phyloP scores from a whole-genome alignment of 352 stramenopile species.

The Chrysophaeum taylorii region DNA sequence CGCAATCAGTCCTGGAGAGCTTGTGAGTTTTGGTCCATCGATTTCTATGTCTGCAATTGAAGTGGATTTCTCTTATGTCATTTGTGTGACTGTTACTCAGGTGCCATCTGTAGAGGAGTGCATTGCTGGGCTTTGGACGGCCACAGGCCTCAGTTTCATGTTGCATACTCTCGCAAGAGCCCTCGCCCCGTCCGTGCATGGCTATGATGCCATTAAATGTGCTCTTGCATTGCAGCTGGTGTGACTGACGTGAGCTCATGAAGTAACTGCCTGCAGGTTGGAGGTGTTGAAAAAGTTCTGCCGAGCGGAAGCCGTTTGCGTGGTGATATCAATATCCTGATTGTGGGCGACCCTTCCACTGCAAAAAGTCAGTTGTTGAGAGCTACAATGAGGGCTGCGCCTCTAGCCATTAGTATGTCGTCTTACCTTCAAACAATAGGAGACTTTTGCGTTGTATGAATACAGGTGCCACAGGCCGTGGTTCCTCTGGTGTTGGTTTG shows the following conservation, averaged over 20 bases:
- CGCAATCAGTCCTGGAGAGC: too few species aligned
- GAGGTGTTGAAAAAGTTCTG: constrained; percentile 87
- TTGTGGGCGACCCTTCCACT: constrained; percentile 95
- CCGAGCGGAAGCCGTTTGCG: constrained; percentile 97
- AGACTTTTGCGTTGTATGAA: too few species aligned
- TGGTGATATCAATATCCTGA: constrained; percentile 96
- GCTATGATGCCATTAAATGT: constrained; percentile 95
- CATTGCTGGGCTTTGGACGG: neutral
- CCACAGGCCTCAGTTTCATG: constrained; percentile 24
- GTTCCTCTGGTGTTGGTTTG: constrained; percentile 86
- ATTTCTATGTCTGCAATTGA: too few species aligned
- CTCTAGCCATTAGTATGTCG: constrained; percentile 55
- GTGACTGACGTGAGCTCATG: constrained; percentile 24
- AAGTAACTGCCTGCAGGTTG: constrained; percentile 47
- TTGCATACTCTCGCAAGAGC: constrained; percentile 80
- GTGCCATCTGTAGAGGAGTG: constrained; percentile 6
- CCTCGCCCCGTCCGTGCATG: constrained; percentile 94
- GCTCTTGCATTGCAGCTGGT: constrained; percentile 66
- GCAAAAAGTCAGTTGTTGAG: constrained; percentile 96
- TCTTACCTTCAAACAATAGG: neutral
- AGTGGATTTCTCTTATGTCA: too few species aligned
- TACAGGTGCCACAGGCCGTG: constrained; percentile 64
- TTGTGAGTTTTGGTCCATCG: too few species aligned
- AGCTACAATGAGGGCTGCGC: constrained; percentile 87
- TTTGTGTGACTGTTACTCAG: too few species aligned